Evolutionary conservation across 768 basidiomycete genomes (phyloP).

Genomic region (Lactarius deliciosus): DNA sequence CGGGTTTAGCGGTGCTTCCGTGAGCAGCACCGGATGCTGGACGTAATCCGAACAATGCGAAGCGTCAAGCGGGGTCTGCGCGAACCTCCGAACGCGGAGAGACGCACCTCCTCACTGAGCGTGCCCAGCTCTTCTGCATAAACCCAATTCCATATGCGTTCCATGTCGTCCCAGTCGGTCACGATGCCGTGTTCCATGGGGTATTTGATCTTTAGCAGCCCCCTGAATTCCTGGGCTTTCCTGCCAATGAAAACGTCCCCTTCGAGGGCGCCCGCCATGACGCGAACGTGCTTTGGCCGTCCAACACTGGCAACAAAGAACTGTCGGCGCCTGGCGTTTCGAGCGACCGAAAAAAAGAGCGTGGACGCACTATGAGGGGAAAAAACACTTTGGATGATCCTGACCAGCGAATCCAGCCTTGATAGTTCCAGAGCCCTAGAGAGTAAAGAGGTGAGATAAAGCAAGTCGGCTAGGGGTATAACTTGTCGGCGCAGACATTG

Average conservation of each 20-base stretch:
- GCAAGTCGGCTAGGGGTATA: slow-evolving; percentile 22
- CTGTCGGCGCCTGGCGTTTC: slow-evolving; percentile 6
- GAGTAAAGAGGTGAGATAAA: slow-evolving; percentile 29
- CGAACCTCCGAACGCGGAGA: slow-evolving; percentile 20
- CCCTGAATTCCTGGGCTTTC: slow-evolving; percentile 93
- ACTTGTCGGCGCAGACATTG: slow-evolving; percentile 63
- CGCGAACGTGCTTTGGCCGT: slow-evolving; percentile 93
- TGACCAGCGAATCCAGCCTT: slow-evolving; percentile 99
- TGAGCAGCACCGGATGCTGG: slow-evolving; percentile 95
- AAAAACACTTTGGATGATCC: slow-evolving; percentile 99
- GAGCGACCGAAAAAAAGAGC: slow-evolving; percentile 29
- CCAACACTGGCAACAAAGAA: slow-evolving; percentile 63
- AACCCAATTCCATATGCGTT: slow-evolving; percentile 98
- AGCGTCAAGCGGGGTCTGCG: slow-evolving; percentile 18
- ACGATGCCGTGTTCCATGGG: slow-evolving; percentile 99
- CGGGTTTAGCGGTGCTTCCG: slow-evolving; percentile 97
- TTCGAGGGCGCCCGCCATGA: slow-evolving; percentile 97
- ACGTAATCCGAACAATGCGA: slow-evolving; percentile 26
- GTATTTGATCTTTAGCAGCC: slow-evolving; percentile 96
- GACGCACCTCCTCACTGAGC: slow-evolving; percentile 88
- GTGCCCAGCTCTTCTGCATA: slow-evolving; percentile 95
- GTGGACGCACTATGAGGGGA: slow-evolving; percentile 90
- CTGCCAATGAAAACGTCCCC: slow-evolving; percentile 96
- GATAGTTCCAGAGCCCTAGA: slow-evolving; percentile 96
- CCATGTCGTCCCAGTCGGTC: slow-evolving; percentile 99